phyloP scores from a whole-genome alignment of 73 alveolate genomes.

The Stentor coeruleus region DNA sequence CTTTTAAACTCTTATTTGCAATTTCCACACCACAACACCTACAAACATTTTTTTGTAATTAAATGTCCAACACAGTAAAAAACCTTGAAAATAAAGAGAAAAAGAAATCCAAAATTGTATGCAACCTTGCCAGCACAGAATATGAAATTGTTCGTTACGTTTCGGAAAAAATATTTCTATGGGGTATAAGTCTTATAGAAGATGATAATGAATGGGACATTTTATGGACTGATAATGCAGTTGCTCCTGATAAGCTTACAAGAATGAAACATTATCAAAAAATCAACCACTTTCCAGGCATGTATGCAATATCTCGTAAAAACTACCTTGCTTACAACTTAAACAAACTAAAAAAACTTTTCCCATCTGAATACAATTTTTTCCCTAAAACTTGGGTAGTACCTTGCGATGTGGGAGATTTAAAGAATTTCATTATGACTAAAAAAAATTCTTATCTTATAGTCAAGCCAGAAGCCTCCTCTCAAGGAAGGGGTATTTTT shows the following conservation, averaged over 20 bases:
- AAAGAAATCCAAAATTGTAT: no score
- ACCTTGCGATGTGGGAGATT: no score
- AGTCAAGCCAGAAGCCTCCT: constrained; percentile 50
- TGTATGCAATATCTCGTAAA: constrained; percentile 47
- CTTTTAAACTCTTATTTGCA: no score
- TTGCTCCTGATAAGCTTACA: constrained; percentile 42
- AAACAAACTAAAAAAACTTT: constrained; percentile 44
- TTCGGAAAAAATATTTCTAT: no score
- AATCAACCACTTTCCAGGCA: constrained; percentile 73
- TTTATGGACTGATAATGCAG: constrained; percentile 43
- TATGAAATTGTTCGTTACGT: no score
- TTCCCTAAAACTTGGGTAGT: constrained; percentile 79
- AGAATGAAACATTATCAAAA: constrained; percentile 43
- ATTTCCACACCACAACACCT: no score
- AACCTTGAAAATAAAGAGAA: no score
- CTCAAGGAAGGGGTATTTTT: constrained; percentile 65
- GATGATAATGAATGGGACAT: constrained; percentile 50
- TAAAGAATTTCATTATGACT: no score
- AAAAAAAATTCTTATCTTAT: constrained; percentile 30
- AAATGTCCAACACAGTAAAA: no score
- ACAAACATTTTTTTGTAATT: no score
- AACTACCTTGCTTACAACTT: constrained; percentile 54
- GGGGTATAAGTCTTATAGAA: no score
- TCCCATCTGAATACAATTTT: constrained; percentile 78
- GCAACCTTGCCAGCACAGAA: no score